Evolutionary conservation across 1,284 basidiomycete genomes (phyloP), one percentile per base, ranked within the genome.

Genomic region (Boletus mariae): DNA sequence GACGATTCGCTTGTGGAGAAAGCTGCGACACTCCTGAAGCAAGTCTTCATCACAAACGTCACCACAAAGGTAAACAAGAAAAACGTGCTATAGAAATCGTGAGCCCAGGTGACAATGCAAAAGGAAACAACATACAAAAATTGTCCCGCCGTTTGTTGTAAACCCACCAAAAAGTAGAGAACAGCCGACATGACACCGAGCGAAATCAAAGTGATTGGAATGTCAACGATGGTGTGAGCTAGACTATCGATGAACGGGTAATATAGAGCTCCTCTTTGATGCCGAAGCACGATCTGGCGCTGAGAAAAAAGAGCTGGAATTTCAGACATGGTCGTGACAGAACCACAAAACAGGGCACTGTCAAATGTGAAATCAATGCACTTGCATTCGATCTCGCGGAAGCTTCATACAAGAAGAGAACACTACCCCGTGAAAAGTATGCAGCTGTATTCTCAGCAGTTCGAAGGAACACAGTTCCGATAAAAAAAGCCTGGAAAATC

Each of bases 401-500:
- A 70, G 63, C 12, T 75, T 71, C 58, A 80, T 71, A 84, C 82
- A 85, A 86, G 74, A 83, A 87, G 7, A 87, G 67, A 17, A 84
- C 73, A 74, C 90, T 87, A 6, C 89, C 90, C 15, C 90, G 82
- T 7, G 86, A 85, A 77, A 89, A 94, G 69, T 84, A 87, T 15
- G 82, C 84, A 3, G 71, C 65, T 0, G 92, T 91, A 9, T 73
- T 67, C 23, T 80, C 72, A 0, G 81, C 73, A 44, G 85, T 71
- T 2, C 79, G 74, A 57, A 85, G 76, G 74, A 90, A 95, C 31
- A 87, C 77, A 0, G 86, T 89, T 12, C 92, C 91, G 52, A 85
- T 76, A 59, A 92, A 85, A 52, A 91, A 60, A 3, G 75, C 85
- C 65, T 89, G 84, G 45, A 84, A 63, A 12, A 83, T 59, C 57